Evolutionary conservation across 768 basidiomycete genomes (phyloP), one percentile per base, ranked within the genome.

Genomic region (Rhodosporidiobolus odoratus): DNA sequence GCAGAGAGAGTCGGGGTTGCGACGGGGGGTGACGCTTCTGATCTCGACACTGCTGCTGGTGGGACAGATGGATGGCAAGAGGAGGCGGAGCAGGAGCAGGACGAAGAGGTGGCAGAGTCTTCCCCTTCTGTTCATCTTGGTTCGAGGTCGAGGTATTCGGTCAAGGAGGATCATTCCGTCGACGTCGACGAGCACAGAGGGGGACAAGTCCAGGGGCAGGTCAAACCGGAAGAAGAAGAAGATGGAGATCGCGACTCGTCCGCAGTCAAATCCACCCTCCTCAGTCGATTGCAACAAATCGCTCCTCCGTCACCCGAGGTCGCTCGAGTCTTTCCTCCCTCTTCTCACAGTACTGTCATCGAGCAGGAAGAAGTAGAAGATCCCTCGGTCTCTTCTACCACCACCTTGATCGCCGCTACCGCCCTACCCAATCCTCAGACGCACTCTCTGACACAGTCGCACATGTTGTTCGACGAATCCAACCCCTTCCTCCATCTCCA

Each of bases 381-480:
- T 48, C 58, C 32, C 10, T 38, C 35, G 23, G 32, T 35, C 12
- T 30, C 47, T 21, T n/a, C n/a, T n/a, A n/a, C n/a, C n/a, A n/a
- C n/a, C n/a, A n/a, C n/a, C n/a, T n/a, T n/a, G n/a, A n/a, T n/a
- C n/a, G n/a, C n/a, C n/a, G n/a, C n/a, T n/a, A n/a, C n/a, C n/a
- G n/a, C n/a, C n/a, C n/a, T n/a, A n/a, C n/a, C n/a, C n/a, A n/a
- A n/a, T n/a, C n/a, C n/a, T n/a, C n/a, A n/a, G n/a, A n/a, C n/a
- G n/a, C n/a, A n/a, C n/a, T n/a, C n/a, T n/a, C n/a, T n/a, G n/a
- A n/a, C n/a, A n/a, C n/a, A 32, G 25, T n/a, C n/a, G n/a, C n/a
- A n/a, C 1, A 64, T 52, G 27, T 53, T 65, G 12, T 69, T 69
- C 34, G 68, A 69, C 63, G 68, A 69, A 37, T 69, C 68, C 50